These are phyloP conservation scores for Amanita rubescens DNA, from an alignment of 768 basidiomycete genomes.

Conservation along the genomic window DNA sequence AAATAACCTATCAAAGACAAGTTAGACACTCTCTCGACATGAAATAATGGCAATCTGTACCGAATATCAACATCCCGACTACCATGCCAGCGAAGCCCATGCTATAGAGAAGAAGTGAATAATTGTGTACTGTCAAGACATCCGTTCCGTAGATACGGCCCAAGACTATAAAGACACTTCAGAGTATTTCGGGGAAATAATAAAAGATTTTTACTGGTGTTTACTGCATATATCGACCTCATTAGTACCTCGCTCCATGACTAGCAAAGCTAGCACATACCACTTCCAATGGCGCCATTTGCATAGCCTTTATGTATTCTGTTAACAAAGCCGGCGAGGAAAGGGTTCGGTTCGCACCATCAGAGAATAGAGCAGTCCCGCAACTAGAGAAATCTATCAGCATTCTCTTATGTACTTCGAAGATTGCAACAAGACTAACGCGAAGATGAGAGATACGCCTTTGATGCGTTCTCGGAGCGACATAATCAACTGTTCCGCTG, in stretches of 20 bases:
- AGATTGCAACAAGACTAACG: constrained; percentile 38
- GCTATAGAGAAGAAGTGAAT: constrained; percentile 56
- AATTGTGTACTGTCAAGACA: constrained; percentile 43
- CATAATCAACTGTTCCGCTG: background rate
- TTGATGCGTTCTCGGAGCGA: constrained; percentile 29
- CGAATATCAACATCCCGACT: constrained; percentile 79
- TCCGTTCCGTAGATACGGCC: constrained; percentile 60
- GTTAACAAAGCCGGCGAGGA: background rate
- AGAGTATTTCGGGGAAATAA: background rate
- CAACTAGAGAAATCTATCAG: constrained; percentile 39
- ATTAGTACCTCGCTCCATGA: background rate
- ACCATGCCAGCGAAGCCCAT: constrained; percentile 80
- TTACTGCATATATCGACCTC: constrained; percentile 37
- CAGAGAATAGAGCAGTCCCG: constrained; percentile 83
- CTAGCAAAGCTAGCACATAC: constrained; percentile 32
- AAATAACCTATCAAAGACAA: no score
- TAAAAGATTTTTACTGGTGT: constrained; percentile 43
- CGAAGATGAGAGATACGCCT: constrained; percentile 79
- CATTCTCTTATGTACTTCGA: background rate
- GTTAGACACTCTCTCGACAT: background rate
- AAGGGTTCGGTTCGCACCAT: constrained; percentile 39
- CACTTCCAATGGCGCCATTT: constrained; percentile 70
- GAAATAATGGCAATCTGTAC: constrained; percentile 20
- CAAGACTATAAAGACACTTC: constrained; percentile 40
- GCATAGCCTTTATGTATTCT: constrained; percentile 52